Conservation (phyloP, 768 basidiomycete species). For the Gautieria morchelliformis region DNA sequence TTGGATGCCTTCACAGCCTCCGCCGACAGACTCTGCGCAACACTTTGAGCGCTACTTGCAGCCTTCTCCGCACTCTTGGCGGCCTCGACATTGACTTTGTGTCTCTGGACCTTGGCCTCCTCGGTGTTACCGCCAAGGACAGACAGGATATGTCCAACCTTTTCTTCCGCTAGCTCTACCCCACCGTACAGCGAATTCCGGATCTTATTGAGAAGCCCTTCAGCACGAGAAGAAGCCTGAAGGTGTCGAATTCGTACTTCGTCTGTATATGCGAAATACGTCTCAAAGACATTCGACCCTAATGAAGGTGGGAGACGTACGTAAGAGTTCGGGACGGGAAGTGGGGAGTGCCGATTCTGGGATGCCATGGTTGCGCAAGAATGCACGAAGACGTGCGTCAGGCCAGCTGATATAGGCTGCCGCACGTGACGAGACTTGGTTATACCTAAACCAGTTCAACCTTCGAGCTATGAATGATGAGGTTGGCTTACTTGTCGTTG, state of each 20-base stretch:
- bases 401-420: conserved; percentile 82
- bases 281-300: too few relatives aligned
- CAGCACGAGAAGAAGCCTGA: conserved; percentile 47
- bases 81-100: conserved; percentile 6
- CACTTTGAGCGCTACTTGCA: conserved; percentile 5
- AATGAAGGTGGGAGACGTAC: conserved; percentile 27
- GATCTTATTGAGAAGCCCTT: conserved; percentile 50
- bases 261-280: conserved; percentile 30
- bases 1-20: conserved; percentile 6
- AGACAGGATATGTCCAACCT: conserved; percentile 31
- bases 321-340: conserved; percentile 67
- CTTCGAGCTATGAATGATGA: background rate
- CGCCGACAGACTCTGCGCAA: conserved; percentile 6
- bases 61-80: conserved; percentile 5
- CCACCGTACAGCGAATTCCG: conserved; percentile 57
- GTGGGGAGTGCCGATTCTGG: conserved; percentile 59
- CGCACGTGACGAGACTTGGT: conserved; percentile 33
- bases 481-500: conserved; percentile 45
- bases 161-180: conserved; percentile 69
- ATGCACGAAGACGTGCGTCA: conserved; percentile 85
- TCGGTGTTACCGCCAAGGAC: background rate
- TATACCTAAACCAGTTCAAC: conserved; percentile 34
- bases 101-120: conserved; percentile 3
- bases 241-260: conserved; percentile 76
- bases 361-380: conserved; percentile 69